These are phyloP conservation scores for Eucalyptus cladocalyx DNA, from an alignment of 345 rosid genomes.

Conservation along the genomic window DNA sequence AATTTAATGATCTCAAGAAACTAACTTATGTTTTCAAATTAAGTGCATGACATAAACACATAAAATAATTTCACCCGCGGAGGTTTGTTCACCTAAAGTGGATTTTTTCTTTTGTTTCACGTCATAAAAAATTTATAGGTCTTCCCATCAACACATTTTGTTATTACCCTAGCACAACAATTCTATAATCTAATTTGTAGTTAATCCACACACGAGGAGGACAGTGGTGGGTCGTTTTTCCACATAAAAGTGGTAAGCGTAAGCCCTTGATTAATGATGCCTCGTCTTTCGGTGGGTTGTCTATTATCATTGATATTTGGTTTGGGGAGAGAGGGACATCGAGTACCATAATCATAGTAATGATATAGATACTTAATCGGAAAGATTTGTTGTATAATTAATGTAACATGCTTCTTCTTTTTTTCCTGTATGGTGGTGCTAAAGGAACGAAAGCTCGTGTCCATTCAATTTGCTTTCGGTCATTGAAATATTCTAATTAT, in stretches of 20 bases:
- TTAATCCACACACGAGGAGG: background rate
- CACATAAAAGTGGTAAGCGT: background rate
- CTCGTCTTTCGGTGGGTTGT: background rate
- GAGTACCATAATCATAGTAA: background rate
- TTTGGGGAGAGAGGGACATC: background rate
- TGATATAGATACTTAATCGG: background rate
- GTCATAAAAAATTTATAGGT: background rate
- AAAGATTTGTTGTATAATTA: background rate
- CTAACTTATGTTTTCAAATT: background rate
- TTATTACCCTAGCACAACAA: background rate
- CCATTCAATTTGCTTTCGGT: background rate
- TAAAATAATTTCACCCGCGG: background rate
- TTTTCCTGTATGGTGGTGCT: background rate
- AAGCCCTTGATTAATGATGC: background rate
- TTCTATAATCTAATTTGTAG: background rate
- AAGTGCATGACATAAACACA: background rate
- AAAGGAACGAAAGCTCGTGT: background rate
- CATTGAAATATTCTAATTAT: background rate
- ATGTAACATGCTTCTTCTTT: background rate
- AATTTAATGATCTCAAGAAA: background rate
- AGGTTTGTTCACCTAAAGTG: background rate
- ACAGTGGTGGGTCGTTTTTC: background rate
- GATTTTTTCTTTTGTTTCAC: background rate
- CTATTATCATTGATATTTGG: background rate
- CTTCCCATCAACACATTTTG: background rate